Evolutionary conservation across 495 filamentous ascomycete genomes (phyloP).

Genomic region (Podospora bellae-mahoneyi): DNA sequence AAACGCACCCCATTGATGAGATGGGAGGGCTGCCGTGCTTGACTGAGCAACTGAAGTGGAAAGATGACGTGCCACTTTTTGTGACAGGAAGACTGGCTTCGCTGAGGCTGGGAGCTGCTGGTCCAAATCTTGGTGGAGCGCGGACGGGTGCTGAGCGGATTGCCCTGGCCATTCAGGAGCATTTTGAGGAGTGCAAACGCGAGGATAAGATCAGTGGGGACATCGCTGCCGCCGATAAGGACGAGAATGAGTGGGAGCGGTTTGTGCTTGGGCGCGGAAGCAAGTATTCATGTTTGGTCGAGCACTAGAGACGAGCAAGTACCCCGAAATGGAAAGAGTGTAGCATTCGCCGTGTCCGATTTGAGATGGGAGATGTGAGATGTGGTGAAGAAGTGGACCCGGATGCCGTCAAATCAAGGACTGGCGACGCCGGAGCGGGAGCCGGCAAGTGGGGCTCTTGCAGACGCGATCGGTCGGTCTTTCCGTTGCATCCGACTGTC

Average conservation of each 20-base stretch:
- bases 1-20: neutral
- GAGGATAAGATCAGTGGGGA: neutral
- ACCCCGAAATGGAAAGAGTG: neutral
- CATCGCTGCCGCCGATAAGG: neutral
- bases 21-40: neutral
- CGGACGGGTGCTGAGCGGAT: neutral
- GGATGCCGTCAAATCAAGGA: neutral
- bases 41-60: neutral
- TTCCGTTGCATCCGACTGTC: neutral
- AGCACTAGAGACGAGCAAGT: neutral
- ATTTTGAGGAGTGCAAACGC: neutral
- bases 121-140: neutral
- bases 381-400: neutral
- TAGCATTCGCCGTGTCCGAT: neutral
- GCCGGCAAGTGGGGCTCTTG: neutral
- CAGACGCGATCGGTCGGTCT: neutral
- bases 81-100: neutral
- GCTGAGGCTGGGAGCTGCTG: neutral
- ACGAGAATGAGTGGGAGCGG: neutral
- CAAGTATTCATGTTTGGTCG: neutral
- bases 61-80: neutral
- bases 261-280: neutral
- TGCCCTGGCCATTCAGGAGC: neutral
- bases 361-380: neutral
- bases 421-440: neutral